Conservation (phyloP, 2,329 filamentous ascomycete species). For the Pezicula radicicola region DNA sequence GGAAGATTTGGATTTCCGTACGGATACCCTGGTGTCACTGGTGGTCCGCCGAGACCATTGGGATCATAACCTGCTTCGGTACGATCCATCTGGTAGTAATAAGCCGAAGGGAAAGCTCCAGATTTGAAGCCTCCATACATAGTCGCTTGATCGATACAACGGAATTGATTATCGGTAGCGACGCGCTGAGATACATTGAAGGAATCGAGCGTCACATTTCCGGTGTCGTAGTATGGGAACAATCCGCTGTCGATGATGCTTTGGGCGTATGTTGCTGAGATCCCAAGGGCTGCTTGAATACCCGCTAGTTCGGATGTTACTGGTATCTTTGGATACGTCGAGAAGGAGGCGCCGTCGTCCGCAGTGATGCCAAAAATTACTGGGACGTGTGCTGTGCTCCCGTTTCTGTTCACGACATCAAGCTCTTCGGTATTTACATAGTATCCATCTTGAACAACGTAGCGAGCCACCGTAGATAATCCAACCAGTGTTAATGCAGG, state of each 20-base stretch:
- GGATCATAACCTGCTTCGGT: conserved; percentile 46
- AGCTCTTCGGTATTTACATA: conserved; percentile 46
- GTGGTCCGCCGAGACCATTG: conserved; percentile 44
- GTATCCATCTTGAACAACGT: conserved; percentile 51
- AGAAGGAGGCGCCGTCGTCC: conserved; percentile 49
- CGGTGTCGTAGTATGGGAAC: conserved; percentile 44
- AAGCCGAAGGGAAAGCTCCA: conserved; percentile 40
- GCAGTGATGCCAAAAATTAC: conserved; percentile 48
- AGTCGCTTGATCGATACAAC: conserved; percentile 53
- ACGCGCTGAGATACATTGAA: conserved; percentile 52
- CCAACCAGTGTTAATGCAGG: conserved; percentile 36
- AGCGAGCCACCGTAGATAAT: conserved; percentile 40
- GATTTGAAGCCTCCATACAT: conserved; percentile 41
- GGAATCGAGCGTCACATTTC: conserved; percentile 49
- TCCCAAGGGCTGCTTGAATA: conserved; percentile 41
- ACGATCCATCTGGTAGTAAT: conserved; percentile 51
- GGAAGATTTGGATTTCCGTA: conserved; percentile 46
- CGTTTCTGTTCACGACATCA: conserved; percentile 38
- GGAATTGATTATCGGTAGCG: conserved; percentile 50
- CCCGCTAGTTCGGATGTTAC: conserved; percentile 39
- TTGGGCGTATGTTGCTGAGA: conserved; percentile 38
- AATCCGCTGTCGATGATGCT: conserved; percentile 41
- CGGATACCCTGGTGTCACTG: conserved; percentile 35
- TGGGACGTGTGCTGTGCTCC: conserved; percentile 43
- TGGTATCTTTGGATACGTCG: conserved; percentile 39